A percentile compares a stretch with the other conserved stretches of the same genome.
phyloP scores from a whole-genome alignment of 2,329 filamentous ascomycete genomes.

The Fusarium paranaense region DNA sequence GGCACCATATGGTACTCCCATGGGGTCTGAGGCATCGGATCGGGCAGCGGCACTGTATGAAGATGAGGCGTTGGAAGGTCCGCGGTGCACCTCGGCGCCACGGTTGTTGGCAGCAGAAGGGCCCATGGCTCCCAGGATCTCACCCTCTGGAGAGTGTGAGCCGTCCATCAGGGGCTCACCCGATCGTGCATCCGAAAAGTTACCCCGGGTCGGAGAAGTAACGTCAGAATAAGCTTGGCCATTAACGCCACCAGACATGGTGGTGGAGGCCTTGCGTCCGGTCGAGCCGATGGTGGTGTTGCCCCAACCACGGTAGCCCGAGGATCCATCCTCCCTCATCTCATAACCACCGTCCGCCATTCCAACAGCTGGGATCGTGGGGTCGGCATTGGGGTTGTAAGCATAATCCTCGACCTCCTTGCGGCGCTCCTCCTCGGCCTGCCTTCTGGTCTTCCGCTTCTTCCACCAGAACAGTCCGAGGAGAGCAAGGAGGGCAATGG shows the following conservation, averaged over 20 bases:
- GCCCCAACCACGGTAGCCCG: conserved; percentile 95
- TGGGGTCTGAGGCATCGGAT: conserved; percentile 75
- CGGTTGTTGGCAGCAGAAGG: conserved; percentile 75
- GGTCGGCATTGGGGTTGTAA: conserved; percentile 97
- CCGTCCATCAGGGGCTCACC: conserved; percentile 70
- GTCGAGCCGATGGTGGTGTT: conserved; percentile 77
- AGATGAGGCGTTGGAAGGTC: conserved; percentile 94
- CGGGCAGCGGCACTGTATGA: conserved; percentile 87
- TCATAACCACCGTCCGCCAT: conserved; percentile 70
- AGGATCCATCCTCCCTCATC: conserved; percentile 80
- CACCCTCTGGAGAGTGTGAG: conserved; percentile 74
- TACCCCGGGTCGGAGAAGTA: conserved; percentile 72
- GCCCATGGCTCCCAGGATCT: conserved; percentile 86
- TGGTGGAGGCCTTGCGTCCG: conserved; percentile 88
- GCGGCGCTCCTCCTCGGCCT: conserved; percentile 85
- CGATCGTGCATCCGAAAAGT: conserved; percentile 76
- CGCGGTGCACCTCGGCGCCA: conserved; percentile 80
- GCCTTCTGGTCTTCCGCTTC: conserved; percentile 86
- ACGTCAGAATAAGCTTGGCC: conserved; percentile 79
- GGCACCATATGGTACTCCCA: conserved; percentile 60
- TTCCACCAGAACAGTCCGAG: conserved; percentile 87
- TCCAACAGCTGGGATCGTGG: conserved; percentile 72
- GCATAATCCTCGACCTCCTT: conserved; percentile 98
- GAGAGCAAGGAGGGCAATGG: conserved; percentile 83
- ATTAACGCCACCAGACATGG: conserved; percentile 79